Evolutionary conservation across 2,329 filamentous ascomycete species (phyloP).

Genomic region (Cyphellophora attinorum): DNA sequence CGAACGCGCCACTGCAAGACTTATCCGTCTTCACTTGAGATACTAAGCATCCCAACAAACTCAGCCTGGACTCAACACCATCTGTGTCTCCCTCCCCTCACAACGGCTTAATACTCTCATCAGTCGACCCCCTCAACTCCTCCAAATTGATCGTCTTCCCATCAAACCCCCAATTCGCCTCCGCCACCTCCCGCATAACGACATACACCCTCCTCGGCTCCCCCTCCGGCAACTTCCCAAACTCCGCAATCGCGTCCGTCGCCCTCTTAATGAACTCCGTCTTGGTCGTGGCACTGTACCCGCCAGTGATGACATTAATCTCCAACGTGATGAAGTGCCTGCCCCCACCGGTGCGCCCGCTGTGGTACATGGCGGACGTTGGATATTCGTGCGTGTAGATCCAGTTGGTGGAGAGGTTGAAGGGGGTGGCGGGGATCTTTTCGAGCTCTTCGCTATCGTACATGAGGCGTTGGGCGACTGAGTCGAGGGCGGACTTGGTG

Average conservation of each 20-base stretch:
- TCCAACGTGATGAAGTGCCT: not conserved
- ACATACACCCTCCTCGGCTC: not conserved
- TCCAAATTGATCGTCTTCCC: not conserved
- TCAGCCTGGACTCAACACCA: too few relatives aligned
- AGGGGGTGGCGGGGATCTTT: not conserved
- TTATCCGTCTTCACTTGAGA: too few relatives aligned
- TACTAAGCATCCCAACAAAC: too few relatives aligned
- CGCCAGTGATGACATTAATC: not conserved
- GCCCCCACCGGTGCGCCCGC: not conserved
- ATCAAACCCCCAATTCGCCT: not conserved
- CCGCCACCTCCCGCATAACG: not conserved
- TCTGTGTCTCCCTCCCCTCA: too few relatives aligned
- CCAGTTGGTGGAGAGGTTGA: not conserved
- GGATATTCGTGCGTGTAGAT: not conserved
- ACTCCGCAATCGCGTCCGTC: slow-evolving; percentile 42
- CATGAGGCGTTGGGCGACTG: not conserved
- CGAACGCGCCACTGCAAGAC: too few relatives aligned
- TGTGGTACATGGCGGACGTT: not conserved
- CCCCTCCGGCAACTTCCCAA: not conserved
- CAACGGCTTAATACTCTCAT: not conserved
- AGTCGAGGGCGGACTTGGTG: not conserved
- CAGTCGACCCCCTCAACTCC: not conserved
- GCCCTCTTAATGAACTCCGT: slow-evolving; percentile 65
- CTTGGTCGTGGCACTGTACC: slow-evolving; percentile 51
- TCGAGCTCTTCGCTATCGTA: not conserved